These are phyloP conservation scores for Diaporthe citrichinensis DNA, from an alignment of 2,329 filamentous ascomycete genomes.

Conservation along the genomic window DNA sequence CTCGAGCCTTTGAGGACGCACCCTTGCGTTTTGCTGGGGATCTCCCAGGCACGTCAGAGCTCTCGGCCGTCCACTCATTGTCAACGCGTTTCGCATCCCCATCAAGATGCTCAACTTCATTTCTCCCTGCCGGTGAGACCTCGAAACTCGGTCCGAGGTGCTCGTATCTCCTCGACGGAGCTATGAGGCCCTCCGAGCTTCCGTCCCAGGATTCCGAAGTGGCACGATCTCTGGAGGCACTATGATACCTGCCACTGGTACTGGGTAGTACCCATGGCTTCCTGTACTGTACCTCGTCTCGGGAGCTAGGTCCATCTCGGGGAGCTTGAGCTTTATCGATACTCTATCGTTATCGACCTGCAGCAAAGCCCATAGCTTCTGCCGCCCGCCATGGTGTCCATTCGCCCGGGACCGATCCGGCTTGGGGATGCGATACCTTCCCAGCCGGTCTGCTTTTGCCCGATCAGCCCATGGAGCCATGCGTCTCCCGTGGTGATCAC, in stretches of 20 bases:
- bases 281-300: neutral
- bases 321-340: conserved; percentile 41
- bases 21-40: conserved; percentile 23
- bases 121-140: conserved; percentile 1
- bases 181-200: neutral
- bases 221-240: neutral
- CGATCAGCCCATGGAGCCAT: neutral
- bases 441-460: neutral
- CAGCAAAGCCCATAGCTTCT: conserved; percentile 28
- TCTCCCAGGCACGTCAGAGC: conserved; percentile 18
- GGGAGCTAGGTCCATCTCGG: conserved; percentile 15
- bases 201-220: neutral
- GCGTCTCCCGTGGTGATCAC: neutral
- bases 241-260: neutral
- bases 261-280: neutral
- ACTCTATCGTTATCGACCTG: conserved; percentile 36
- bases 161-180: conserved; percentile 30
- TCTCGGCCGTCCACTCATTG: conserved; percentile 23
- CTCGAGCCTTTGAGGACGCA: neutral
- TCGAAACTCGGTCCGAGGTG: conserved; percentile 19
- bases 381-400: neutral
- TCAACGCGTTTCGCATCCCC: conserved; percentile 26
- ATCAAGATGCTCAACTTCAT: neutral
- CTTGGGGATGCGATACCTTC: neutral
- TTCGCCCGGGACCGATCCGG: neutral